Percentiles rank a stretch among this genome's conserved stretches.
Conservation (phyloP, 2,329 filamentous ascomycete genomes). For the Pseudogymnoascus sp. region DNA sequence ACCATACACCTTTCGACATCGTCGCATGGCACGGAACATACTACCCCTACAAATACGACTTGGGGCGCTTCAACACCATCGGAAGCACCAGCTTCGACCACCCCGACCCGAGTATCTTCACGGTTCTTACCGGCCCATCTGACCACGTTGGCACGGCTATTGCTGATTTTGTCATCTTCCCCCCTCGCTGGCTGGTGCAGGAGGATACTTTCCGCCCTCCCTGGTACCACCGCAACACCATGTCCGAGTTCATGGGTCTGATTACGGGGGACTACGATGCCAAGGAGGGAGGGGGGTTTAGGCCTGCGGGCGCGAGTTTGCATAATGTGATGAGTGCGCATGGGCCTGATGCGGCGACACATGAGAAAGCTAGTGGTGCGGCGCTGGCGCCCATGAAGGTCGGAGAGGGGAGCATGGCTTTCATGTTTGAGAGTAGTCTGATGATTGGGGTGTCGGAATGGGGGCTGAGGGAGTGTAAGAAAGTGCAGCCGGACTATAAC, state of each 20-base stretch:
- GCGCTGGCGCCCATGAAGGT: slow-evolving; percentile 49
- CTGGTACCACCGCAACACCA: slow-evolving; percentile 59
- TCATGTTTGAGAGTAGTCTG: slow-evolving; percentile 57
- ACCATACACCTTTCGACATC: slow-evolving; percentile 69
- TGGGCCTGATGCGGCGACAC: slow-evolving; percentile 49
- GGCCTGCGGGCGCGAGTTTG: slow-evolving; percentile 52
- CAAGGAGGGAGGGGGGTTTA: slow-evolving; percentile 49
- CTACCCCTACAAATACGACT: slow-evolving; percentile 74
- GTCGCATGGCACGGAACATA: slow-evolving; percentile 77
- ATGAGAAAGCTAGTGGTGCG: slow-evolving; percentile 45
- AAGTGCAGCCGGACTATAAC: slow-evolving; percentile 63
- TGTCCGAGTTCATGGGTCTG: slow-evolving; percentile 60
- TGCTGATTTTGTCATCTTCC: slow-evolving; percentile 59
- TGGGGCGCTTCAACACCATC: slow-evolving; percentile 68
- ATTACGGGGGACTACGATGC: slow-evolving; percentile 55
- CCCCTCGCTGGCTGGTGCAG: slow-evolving; percentile 54
- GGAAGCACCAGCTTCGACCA: slow-evolving; percentile 69
- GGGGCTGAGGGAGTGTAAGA: slow-evolving; percentile 60
- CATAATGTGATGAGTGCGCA: slow-evolving; percentile 59
- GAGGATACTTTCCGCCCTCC: slow-evolving; percentile 53
- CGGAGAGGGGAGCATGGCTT: slow-evolving; percentile 53
- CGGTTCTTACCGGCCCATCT: slow-evolving; percentile 52
- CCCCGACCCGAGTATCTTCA: slow-evolving; percentile 72
- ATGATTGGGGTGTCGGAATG: slow-evolving; percentile 69
- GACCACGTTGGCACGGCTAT: slow-evolving; percentile 49